Evolutionary conservation across 306 rosid species (phyloP).

Genomic region (Citrullus mucosospermus): DNA sequence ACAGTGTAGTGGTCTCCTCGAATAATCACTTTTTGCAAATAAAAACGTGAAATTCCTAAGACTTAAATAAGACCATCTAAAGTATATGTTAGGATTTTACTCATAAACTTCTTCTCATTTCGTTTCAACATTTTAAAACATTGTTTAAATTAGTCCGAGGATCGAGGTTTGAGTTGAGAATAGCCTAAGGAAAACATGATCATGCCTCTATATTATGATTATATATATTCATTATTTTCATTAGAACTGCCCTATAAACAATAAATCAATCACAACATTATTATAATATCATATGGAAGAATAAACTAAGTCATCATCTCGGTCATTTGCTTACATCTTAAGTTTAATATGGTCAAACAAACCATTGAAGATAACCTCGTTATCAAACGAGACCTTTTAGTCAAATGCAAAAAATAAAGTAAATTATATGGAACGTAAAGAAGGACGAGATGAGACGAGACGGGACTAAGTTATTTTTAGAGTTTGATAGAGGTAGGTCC

Average conservation of each 20-base stretch:
- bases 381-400: not conserved
- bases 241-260: not conserved
- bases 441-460: not conserved
- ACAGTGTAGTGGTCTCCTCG: no score
- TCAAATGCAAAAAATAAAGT: not conserved
- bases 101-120: not conserved
- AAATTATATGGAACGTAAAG: not conserved
- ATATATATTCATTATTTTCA: not conserved
- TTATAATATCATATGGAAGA: not conserved
- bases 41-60: no score
- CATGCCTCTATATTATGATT: not conserved
- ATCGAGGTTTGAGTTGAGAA: not conserved
- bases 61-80: no score
- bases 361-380: not conserved
- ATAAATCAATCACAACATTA: not conserved
- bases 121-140: no score
- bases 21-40: no score
- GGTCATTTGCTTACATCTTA: not conserved
- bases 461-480: not conserved
- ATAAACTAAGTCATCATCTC: not conserved
- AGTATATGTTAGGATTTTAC: not conserved
- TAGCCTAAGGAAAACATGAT: not conserved
- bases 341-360: not conserved
- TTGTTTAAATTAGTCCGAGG: no score
- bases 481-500: not conserved